Conservation (phyloP, 106 monocot species). For the Acorus calamus region DNA sequence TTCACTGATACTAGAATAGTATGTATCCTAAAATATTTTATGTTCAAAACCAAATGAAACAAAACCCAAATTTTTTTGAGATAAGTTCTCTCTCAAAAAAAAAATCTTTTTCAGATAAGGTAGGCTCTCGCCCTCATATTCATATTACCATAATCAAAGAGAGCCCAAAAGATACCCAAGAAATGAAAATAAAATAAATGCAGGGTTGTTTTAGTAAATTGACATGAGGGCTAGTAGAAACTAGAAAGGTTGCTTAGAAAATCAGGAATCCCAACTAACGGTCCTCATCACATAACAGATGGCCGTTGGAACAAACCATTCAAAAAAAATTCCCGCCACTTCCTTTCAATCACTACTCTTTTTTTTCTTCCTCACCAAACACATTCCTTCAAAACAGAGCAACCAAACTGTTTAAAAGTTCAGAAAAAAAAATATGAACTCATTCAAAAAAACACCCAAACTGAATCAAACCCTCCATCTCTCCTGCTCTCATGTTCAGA, state of each 20-base stretch:
- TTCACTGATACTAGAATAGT: no score
- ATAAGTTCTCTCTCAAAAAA: no score
- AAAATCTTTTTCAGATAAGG: no score
- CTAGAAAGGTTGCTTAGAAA: no score
- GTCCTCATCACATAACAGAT: conserved; percentile 11
- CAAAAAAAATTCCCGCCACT: conserved; percentile 5
- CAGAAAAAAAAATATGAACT: conserved; percentile 19
- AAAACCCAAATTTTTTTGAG: no score
- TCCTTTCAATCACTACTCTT: conserved; percentile 22
- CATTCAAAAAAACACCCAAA: not conserved
- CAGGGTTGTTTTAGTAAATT: not conserved
- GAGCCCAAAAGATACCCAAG: no score
- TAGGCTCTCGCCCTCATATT: no score
- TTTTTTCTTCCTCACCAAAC: conserved; percentile 47
- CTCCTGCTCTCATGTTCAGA: conserved; percentile 1
- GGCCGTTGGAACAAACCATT: conserved; percentile 25
- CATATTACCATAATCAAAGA: no score
- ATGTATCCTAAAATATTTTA: no score
- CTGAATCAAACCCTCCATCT: conserved; percentile 1
- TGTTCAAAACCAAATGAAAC: no score
- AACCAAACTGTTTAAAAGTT: conserved; percentile 9
- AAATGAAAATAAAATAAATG: not conserved
- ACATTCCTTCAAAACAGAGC: conserved; percentile 46
- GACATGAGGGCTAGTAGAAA: no score
- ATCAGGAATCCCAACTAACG: not conserved